Evolutionary conservation across 2,329 filamentous ascomycete species (phyloP), one percentile per base, ranked within the genome.

Genomic region (Fonsecaea monophora): DNA sequence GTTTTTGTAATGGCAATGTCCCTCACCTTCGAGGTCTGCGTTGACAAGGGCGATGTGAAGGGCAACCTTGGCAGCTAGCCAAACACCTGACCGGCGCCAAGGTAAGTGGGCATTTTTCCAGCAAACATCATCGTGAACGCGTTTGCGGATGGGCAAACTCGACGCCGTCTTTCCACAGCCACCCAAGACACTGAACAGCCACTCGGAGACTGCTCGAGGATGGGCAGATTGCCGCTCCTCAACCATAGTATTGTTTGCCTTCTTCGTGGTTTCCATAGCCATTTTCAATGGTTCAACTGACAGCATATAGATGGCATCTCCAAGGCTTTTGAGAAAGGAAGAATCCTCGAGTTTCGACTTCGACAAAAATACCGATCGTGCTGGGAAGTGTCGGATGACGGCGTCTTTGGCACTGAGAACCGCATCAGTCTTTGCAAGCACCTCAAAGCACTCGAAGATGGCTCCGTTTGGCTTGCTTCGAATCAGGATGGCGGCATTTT

Each of bases 91-190:
- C 53, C 83, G 75, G 10, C 81, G 76, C 86, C 85, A 88, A 0
- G 82, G 83, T 0, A 60, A 50, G 0, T 66, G 67, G 13, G 66
- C 64, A 62, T 74, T 55, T 2, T 70, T 66, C 77, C 79, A 87
- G 9, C 84, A 64, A 0, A 87, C 80, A 13, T 88, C 85, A 45
- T 88, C 85, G 1, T 84, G 81, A 0, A 83, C 84, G 35, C 83
- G 77, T 65, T 88, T 89, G 53, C 68, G 75, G n/a, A 88, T 78
- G 0, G 77, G 75, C 0, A 57, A 6, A 0, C 71, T 70, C 0
- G 73, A 15, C 3, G 68, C 62, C 0, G 73, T 63, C 1, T 68
- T 59, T 0, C 83, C 84, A 0, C 81, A 65, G 4, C 80, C 76
- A 12, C 75, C 74, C 1, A 86, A 69, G 3, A 84, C 75, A 0